These are phyloP conservation scores for Teunomyces cretensis DNA, from an alignment of 805 yeast species.

Conservation along the genomic window DNA sequence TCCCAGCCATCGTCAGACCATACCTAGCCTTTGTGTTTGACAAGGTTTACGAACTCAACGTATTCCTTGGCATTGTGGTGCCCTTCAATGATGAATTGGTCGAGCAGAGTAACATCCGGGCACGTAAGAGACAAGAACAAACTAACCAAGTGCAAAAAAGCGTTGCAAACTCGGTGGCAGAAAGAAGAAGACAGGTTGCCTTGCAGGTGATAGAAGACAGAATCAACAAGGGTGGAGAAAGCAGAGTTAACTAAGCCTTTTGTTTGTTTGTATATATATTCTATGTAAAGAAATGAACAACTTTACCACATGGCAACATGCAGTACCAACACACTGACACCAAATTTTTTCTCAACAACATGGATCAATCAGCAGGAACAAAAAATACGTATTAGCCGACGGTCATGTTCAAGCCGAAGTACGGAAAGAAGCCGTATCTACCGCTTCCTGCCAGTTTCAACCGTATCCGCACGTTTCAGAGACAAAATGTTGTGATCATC, in stretches of 20 bases:
- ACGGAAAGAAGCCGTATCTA: constrained; percentile 20
- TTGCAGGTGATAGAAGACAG: constrained; percentile 72
- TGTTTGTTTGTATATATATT: not conserved
- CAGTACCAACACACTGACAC: not conserved
- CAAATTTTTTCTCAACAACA: constrained; percentile 4
- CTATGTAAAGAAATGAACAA: not conserved
- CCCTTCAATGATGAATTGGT: constrained; percentile 69
- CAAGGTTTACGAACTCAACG: constrained; percentile 32
- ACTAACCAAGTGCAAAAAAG: constrained; percentile 40
- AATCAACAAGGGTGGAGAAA: constrained; percentile 28
- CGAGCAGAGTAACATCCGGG: constrained; percentile 72
- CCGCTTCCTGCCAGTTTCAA: constrained; percentile 33
- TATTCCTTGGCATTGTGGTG: constrained; percentile 48
- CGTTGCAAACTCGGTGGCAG: constrained; percentile 55
- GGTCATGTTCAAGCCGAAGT: constrained; percentile 27
- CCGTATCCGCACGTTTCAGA: constrained; percentile 12
- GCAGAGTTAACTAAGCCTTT: constrained; percentile 1
- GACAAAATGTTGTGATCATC: constrained; percentile 14
- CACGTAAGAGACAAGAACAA: constrained; percentile 58
- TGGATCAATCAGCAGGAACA: constrained; percentile 2
- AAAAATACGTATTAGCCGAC: constrained; percentile 5
- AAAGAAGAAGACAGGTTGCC: constrained; percentile 76
- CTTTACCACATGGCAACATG: not conserved
- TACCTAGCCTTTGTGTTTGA: constrained; percentile 52
- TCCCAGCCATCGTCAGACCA: constrained; percentile 65